Conservation (phyloP, 176 grass and related monocot genomes). For the Oryza rufipogon region DNA sequence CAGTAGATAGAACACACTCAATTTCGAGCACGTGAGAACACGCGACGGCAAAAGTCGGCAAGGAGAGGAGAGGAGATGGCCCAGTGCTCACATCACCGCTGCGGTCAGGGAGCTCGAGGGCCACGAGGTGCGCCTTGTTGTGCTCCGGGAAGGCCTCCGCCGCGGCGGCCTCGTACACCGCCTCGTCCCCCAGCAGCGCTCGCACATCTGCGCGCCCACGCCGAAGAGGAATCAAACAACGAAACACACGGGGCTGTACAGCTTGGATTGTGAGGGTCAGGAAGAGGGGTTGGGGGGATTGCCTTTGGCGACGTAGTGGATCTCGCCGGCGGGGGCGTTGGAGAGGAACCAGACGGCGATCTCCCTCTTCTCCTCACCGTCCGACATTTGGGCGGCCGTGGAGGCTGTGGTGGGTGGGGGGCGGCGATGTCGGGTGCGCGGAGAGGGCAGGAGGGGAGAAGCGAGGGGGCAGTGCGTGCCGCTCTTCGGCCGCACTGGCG, state of each 20-base stretch:
- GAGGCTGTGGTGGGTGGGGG: conserved; percentile 1
- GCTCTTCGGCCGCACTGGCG: conserved; percentile 38
- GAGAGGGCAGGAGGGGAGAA: conserved; percentile 3
- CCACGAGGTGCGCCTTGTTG: conserved; percentile 82
- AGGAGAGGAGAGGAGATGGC: conserved; percentile 20
- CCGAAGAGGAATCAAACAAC: conserved; percentile 21
- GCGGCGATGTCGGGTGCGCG: conserved; percentile 21
- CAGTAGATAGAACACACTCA: background rate
- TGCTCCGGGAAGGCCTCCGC: conserved; percentile 85
- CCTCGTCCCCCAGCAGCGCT: conserved; percentile 70
- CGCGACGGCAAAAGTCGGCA: background rate
- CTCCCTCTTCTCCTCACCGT: conserved; percentile 71
- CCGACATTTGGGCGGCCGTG: conserved; percentile 66
- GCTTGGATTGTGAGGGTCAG: background rate
- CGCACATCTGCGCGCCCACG: conserved; percentile 68
- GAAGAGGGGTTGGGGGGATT: background rate
- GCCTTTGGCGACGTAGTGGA: conserved; percentile 98
- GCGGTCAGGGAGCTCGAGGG: conserved; percentile 84
- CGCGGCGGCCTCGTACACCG: conserved; percentile 80
- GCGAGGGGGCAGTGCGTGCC: conserved; percentile 18
- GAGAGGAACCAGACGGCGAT: conserved; percentile 96
- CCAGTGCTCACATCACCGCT: conserved; percentile 92
- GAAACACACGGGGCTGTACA: background rate
- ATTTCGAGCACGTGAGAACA: background rate
- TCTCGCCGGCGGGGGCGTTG: conserved; percentile 94